These are phyloP conservation scores for Quercus engelmannii DNA, from an alignment of 306 rosid genomes.

Conservation along the genomic window DNA sequence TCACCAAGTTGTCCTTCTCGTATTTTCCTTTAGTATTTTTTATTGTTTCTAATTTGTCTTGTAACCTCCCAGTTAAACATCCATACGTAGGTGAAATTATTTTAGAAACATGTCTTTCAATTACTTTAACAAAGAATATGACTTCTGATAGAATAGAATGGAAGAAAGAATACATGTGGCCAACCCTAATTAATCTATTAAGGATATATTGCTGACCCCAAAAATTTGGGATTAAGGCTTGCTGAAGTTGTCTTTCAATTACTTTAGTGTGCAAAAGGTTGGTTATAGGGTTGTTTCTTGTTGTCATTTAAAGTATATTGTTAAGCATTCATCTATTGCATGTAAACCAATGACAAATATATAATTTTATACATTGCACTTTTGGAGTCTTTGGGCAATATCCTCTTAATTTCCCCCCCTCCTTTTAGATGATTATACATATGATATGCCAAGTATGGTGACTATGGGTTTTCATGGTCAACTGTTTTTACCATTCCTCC, in stretches of 20 bases:
- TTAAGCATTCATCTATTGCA: neutral
- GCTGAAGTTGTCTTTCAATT: neutral
- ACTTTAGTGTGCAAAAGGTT: neutral
- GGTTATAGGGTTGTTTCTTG: neutral
- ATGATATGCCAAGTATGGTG: too few relatives aligned
- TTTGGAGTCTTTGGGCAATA: too few relatives aligned
- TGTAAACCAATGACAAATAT: neutral
- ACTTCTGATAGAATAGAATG: too few relatives aligned
- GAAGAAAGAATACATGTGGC: too few relatives aligned
- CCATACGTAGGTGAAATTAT: neutral
- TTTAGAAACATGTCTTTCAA: neutral
- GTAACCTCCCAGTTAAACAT: neutral
- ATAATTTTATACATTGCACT: too few relatives aligned
- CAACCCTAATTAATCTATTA: too few relatives aligned
- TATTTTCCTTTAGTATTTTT: neutral
- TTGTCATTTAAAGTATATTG: neutral
- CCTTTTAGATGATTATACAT: too few relatives aligned
- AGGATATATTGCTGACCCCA: too few relatives aligned
- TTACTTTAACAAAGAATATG: neutral
- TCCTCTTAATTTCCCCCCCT: too few relatives aligned
- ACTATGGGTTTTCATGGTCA: too few relatives aligned
- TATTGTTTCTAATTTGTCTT: neutral
- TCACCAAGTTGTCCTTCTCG: neutral
- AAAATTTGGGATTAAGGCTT: too few relatives aligned
- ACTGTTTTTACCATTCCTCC: too few relatives aligned